A percentile compares a stretch with the other conserved stretches of the same genome.
Evolutionary conservation across 148 eudicot genomes (phyloP).

Genomic region (Mesembryanthemum crystallinum): DNA sequence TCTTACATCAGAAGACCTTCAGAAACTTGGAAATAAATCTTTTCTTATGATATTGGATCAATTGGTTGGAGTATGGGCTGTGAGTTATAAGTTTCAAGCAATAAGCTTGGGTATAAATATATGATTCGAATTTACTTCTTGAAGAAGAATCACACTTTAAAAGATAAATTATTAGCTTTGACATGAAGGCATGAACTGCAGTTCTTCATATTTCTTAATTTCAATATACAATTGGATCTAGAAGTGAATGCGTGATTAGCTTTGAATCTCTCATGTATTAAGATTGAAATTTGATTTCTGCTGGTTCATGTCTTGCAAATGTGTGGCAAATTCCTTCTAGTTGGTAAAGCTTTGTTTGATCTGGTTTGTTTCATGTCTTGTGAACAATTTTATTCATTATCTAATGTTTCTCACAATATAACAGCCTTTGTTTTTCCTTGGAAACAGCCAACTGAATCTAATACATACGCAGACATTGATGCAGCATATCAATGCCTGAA

Average conservation of each 20-base stretch:
- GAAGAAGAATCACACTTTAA: background rate
- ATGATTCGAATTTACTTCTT: background rate
- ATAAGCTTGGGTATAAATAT: background rate
- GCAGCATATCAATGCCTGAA: constrained; percentile 91
- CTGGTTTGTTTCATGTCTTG: background rate
- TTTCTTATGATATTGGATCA: background rate
- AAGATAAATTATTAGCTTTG: background rate
- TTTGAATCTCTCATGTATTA: background rate
- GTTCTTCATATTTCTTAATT: background rate
- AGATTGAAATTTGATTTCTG: background rate
- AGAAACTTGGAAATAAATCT: background rate
- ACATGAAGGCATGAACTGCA: no score
- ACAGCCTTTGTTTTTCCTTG: constrained; percentile 39
- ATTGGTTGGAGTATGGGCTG: background rate
- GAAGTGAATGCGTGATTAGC: background rate
- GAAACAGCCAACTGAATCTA: constrained; percentile 88
- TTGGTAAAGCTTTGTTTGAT: background rate
- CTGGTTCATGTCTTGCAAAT: background rate
- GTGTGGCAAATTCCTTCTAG: constrained; percentile 1
- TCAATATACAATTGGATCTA: background rate
- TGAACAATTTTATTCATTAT: background rate
- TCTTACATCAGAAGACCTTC: constrained; percentile 3
- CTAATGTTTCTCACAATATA: constrained; percentile 27
- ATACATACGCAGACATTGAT: constrained; percentile 95
- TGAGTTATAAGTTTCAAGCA: background rate